Percentiles rank a stretch among this genome's conserved stretches.
phyloP scores from a whole-genome alignment of 768 basidiomycete species.

The Mrakia frigida region DNA sequence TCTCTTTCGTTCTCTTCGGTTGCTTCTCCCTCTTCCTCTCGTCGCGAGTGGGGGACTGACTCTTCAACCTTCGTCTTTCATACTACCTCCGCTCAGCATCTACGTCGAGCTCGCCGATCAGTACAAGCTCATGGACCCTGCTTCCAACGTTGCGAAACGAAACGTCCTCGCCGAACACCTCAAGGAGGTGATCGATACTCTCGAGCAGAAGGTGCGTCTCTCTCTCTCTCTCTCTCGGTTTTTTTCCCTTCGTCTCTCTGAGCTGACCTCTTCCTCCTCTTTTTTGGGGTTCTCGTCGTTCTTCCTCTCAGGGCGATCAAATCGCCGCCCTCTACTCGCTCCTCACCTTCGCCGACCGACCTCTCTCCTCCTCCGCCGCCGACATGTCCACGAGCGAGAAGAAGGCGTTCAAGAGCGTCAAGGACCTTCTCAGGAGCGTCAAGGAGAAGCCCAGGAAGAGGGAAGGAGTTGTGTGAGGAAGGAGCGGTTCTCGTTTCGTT shows the following conservation, averaged over 20 bases:
- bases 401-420: constrained; percentile 20
- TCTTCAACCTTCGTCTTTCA: neutral
- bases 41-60: neutral
- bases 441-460: neutral
- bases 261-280: neutral
- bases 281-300: no score
- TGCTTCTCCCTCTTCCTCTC: neutral
- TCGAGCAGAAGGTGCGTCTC: constrained; percentile 75
- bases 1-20: constrained; percentile 25
- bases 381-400: neutral
- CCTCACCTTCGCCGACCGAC: constrained; percentile 53
- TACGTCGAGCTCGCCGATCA: constrained; percentile 87
- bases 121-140: constrained; percentile 83
- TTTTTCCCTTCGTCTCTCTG: neutral
- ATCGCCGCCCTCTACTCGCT: constrained; percentile 86
- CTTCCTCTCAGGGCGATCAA: constrained; percentile 67
- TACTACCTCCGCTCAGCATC: no score
- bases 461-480: constrained; percentile 6
- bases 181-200: constrained; percentile 80
- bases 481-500: no score
- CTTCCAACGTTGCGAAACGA: constrained; percentile 70
- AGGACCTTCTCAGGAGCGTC: constrained; percentile 23
- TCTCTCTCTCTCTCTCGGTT: constrained; percentile 10
- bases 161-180: constrained; percentile 83
- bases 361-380: constrained; percentile 14